A percentile compares a stretch with the other conserved stretches of the same genome.
These are phyloP conservation scores for Zostera marina DNA, from an alignment of 116 monocot species.

Conservation along the genomic window DNA sequence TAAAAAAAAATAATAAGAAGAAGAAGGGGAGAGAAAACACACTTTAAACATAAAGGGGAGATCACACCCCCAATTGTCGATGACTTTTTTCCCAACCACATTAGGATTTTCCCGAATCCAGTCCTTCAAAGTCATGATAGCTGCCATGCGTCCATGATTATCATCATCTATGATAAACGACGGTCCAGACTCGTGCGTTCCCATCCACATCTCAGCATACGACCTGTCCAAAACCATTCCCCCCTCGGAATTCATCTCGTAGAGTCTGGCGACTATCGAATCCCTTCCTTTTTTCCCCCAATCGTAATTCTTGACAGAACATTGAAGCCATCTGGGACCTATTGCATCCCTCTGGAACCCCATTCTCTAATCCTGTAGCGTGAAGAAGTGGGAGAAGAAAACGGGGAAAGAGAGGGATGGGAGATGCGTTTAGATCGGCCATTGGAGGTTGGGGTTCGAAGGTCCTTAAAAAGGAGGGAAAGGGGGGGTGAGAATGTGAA, in stretches of 20 bases:
- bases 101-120: conserved; percentile 4
- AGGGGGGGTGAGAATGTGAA: not conserved
- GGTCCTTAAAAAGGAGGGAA: not conserved
- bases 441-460: conserved; percentile 3
- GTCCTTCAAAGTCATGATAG: not conserved
- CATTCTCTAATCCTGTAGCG: not conserved
- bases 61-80: not conserved
- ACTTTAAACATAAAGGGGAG: not conserved
- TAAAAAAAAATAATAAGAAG: not conserved
- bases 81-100: not conserved
- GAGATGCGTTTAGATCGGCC: not conserved
- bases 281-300: not conserved
- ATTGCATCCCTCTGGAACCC: not conserved
- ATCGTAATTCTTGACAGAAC: not conserved
- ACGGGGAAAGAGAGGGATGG: not conserved
- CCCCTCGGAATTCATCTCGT: not conserved
- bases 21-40: not conserved
- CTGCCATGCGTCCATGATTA: not conserved
- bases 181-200: not conserved
- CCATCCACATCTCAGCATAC: not conserved
- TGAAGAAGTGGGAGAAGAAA: not conserved
- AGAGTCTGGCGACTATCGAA: not conserved
- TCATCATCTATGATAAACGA: not conserved
- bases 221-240: not conserved
- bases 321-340: not conserved